Evolutionary conservation across 257 asterid species (phyloP).

Genomic region (Dorcoceras hygrometricum): DNA sequence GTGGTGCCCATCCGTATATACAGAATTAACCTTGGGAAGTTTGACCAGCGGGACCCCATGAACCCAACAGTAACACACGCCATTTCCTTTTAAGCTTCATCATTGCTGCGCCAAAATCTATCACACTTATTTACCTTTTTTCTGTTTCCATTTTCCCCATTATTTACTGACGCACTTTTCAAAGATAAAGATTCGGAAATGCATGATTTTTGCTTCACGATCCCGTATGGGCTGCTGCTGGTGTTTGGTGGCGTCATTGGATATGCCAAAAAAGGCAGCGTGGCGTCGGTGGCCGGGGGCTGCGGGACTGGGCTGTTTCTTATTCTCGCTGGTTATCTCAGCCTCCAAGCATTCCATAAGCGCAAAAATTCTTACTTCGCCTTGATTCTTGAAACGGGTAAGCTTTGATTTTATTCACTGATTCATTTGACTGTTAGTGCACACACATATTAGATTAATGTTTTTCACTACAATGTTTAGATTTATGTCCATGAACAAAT

Average conservation of each 20-base stretch:
- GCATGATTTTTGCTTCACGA: slow-evolving; percentile 99
- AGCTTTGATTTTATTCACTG: slow-evolving; percentile 16
- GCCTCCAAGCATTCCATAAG: slow-evolving; percentile 82
- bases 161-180: slow-evolving; percentile 1
- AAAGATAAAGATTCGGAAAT: slow-evolving; percentile 39
- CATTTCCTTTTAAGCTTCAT: background rate
- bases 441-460: slow-evolving; percentile 7
- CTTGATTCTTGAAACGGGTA: slow-evolving; percentile 76
- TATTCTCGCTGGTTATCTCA: slow-evolving; percentile 83
- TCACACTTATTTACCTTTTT: background rate
- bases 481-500: background rate
- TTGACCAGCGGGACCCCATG: too few species aligned
- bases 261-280: slow-evolving; percentile 73
- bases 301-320: slow-evolving; percentile 68
- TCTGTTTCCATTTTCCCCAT: background rate
- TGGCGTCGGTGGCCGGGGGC: slow-evolving; percentile 84
- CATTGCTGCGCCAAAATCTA: background rate
- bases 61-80: background rate
- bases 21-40: too few species aligned
- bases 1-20: too few species aligned
- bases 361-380: slow-evolving; percentile 78
- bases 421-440: background rate
- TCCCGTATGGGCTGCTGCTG: slow-evolving; percentile 83
- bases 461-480: background rate
- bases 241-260: slow-evolving; percentile 84